A percentile compares a stretch with the other conserved stretches of the same genome.
These are phyloP conservation scores for Achaetomiella virescens DNA, from an alignment of 495 filamentous ascomycete genomes.

Conservation along the genomic window DNA sequence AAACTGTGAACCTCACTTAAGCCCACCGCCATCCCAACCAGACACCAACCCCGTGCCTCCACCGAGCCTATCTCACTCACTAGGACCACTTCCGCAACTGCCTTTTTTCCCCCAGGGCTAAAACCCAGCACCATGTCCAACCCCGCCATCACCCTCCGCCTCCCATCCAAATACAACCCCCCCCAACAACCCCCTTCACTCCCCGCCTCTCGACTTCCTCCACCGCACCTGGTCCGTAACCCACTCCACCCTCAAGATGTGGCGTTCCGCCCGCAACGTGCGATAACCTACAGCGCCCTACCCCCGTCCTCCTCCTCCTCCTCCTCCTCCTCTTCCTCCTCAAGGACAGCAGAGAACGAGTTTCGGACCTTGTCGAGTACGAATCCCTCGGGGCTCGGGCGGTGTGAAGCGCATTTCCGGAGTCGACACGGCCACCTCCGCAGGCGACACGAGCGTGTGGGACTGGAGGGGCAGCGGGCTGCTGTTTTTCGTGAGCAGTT, in stretches of 20 bases:
- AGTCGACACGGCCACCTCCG: slow-evolving; percentile 49
- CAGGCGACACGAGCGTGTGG: slow-evolving; percentile 44
- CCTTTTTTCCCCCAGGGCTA: no score
- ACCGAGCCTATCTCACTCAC: no score
- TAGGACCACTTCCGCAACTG: no score
- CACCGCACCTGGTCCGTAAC: slow-evolving; percentile 67
- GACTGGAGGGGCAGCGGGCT: slow-evolving; percentile 67
- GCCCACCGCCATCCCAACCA: no score
- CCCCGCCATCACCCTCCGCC: slow-evolving; percentile 30
- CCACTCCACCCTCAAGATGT: slow-evolving; percentile 71
- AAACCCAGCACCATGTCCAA: slow-evolving; percentile 1
- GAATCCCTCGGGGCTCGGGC: slow-evolving; percentile 44
- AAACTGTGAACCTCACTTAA: no score
- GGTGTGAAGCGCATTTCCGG: slow-evolving; percentile 53
- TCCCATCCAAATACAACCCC: slow-evolving; percentile 40
- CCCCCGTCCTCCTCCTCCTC: slow-evolving; percentile 22
- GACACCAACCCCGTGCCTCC: no score
- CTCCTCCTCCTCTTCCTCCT: slow-evolving; percentile 1
- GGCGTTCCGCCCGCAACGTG: slow-evolving; percentile 65
- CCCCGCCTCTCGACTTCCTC: slow-evolving; percentile 56
- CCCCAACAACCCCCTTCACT: slow-evolving; percentile 26
- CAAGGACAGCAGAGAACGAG: slow-evolving; percentile 24
- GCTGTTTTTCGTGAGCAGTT: slow-evolving; percentile 55
- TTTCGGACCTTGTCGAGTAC: slow-evolving; percentile 66
- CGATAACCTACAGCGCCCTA: slow-evolving; percentile 61